Evolutionary conservation across 2,329 filamentous ascomycete genomes (phyloP).

Genomic region (Nigrospora osmanthi): DNA sequence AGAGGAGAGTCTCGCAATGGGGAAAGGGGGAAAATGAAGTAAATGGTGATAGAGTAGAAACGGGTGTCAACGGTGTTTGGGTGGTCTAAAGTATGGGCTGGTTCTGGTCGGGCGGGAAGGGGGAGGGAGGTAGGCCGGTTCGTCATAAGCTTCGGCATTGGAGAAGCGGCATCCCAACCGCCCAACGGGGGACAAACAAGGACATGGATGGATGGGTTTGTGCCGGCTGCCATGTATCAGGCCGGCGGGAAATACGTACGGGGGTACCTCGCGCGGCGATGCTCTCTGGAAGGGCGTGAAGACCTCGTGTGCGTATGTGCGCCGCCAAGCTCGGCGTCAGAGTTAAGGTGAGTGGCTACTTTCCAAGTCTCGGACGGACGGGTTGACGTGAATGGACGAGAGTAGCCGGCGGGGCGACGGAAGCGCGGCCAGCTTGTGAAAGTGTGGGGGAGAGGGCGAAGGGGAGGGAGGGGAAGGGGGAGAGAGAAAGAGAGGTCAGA

Average conservation of each 20-base stretch:
- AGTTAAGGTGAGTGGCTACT: not conserved
- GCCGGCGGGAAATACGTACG: not conserved
- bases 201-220: not conserved
- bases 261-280: not conserved
- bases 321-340: not conserved
- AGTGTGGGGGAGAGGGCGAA: not conserved
- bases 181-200: not conserved
- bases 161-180: not conserved
- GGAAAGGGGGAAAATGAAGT: not conserved
- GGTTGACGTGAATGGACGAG: slow-evolving; percentile 2
- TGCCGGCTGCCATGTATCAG: not conserved
- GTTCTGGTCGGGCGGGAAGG: not conserved
- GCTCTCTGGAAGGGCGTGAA: not conserved
- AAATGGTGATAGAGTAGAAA: not conserved
- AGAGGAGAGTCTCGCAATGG: too few relatives aligned
- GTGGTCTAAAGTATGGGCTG: not conserved
- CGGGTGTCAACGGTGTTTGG: not conserved
- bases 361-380: slow-evolving; percentile 1
- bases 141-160: slow-evolving; percentile 1
- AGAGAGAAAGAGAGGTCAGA: too few relatives aligned
- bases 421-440: slow-evolving; percentile 1
- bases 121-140: not conserved
- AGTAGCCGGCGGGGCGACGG: slow-evolving; percentile 1
- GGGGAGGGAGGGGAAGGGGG: too few relatives aligned
- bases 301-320: too few relatives aligned